phyloP scores from a whole-genome alignment of 2,329 filamentous ascomycete genomes.

The Herpomyces periplanetae region DNA sequence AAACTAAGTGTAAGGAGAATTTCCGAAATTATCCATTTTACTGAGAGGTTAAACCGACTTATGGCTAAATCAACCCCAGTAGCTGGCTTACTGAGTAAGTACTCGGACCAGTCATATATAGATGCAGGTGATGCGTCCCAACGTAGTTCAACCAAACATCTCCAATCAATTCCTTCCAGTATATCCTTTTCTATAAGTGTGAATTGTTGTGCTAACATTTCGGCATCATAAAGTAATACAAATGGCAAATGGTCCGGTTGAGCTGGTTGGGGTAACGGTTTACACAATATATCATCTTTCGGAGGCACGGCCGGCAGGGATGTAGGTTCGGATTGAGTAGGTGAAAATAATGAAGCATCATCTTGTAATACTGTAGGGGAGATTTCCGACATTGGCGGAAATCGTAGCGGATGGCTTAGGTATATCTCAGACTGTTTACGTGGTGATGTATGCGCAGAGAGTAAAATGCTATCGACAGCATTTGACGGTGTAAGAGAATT shows the following conservation, averaged over 20 bases:
- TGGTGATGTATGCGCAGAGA: no score
- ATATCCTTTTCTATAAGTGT: conserved; percentile 57
- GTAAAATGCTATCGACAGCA: no score
- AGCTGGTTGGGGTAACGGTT: neutral
- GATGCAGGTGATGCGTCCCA: conserved; percentile 19
- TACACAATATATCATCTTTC: neutral
- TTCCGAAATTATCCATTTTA: conserved; percentile 52
- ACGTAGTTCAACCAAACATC: conserved; percentile 32
- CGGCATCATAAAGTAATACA: conserved; percentile 38
- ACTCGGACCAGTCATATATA: conserved; percentile 41
- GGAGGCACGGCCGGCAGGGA: neutral
- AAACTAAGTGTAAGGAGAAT: conserved; percentile 29
- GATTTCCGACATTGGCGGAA: neutral
- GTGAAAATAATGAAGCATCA: neutral
- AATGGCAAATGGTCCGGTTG: conserved; percentile 25
- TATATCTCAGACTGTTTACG: no score
- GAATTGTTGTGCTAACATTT: conserved; percentile 39
- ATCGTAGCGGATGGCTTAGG: conserved; percentile 6
- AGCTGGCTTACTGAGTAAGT: conserved; percentile 23
- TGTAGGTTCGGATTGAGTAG: neutral
- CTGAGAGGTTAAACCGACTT: conserved; percentile 52
- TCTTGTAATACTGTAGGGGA: neutral
- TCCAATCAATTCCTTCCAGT: conserved; percentile 55
- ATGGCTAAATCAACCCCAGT: conserved; percentile 46
- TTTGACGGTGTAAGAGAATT: no score